A percentile compares a stretch with the other conserved stretches of the same genome.
These are phyloP conservation scores for Pyrenochaeta sp. DNA, from an alignment of 2,329 filamentous ascomycete genomes.

Conservation along the genomic window DNA sequence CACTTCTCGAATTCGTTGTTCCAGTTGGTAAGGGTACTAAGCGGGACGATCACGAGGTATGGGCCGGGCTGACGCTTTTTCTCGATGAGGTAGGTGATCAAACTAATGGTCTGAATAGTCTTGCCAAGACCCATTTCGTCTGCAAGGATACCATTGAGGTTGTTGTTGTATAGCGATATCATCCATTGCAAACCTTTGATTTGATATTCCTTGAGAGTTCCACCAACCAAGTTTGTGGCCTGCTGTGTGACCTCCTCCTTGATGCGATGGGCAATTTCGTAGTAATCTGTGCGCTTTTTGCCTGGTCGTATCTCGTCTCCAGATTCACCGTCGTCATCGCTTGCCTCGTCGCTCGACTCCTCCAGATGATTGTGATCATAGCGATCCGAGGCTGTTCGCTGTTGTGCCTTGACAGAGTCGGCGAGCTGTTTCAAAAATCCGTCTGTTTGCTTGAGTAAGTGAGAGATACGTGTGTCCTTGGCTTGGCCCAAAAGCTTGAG, in stretches of 20 bases:
- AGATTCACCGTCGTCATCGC: conserved; percentile 70
- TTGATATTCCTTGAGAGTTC: conserved; percentile 95
- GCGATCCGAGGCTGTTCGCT: conserved; percentile 79
- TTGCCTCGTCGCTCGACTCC: conserved; percentile 58
- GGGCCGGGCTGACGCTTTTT: conserved; percentile 91
- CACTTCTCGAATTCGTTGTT: conserved; percentile 99
- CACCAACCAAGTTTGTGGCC: conserved; percentile 86
- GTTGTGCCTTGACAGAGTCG: conserved; percentile 91
- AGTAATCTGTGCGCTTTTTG: conserved; percentile 92
- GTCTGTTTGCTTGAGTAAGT: conserved; percentile 95
- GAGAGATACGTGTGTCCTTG: conserved; percentile 98
- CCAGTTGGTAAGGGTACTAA: conserved; percentile 98
- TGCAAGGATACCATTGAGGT: conserved; percentile 96
- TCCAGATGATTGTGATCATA: conserved; percentile 71
- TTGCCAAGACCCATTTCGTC: conserved; percentile 99
- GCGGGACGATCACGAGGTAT: conserved; percentile 94
- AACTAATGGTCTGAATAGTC: conserved; percentile 97
- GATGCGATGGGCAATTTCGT: conserved; percentile 94
- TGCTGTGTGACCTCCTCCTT: conserved; percentile 90
- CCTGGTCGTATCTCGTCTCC: conserved; percentile 71
- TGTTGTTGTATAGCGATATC: conserved; percentile 99
- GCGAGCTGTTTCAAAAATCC: conserved; percentile 97
- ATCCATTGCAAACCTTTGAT: conserved; percentile 99
- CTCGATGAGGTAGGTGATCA: conserved; percentile 97
- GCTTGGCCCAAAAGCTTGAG: conserved; percentile 97